Evolutionary conservation across 129 eudicot species (phyloP).

Genomic region (Dittrichia graveolens): DNA sequence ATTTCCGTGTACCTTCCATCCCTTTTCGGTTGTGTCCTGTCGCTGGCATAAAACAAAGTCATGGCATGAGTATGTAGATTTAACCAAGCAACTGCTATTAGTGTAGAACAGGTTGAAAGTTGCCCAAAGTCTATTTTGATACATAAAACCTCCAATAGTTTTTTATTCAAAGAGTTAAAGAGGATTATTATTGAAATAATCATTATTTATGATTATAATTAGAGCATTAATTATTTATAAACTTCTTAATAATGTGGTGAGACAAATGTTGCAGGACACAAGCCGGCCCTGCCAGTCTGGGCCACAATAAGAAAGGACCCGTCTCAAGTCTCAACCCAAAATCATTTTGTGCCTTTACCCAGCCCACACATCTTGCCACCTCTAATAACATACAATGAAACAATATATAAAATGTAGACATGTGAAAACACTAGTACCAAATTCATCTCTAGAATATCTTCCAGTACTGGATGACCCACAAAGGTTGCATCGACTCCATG

Average conservation of each 20-base stretch:
- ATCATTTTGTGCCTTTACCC: neutral
- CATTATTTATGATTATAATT: too few species aligned
- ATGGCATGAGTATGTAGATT: slow-evolving; percentile 11
- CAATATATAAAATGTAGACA: neutral
- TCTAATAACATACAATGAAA: slow-evolving; percentile 7
- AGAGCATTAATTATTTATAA: too few species aligned
- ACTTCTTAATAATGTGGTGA: too few species aligned
- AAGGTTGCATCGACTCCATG: slow-evolving; percentile 79
- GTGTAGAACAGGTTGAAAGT: neutral
- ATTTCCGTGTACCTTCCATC: slow-evolving; percentile 59
- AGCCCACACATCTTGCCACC: neutral
- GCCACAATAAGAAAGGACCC: neutral
- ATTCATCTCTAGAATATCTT: slow-evolving; percentile 66
- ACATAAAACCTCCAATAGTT: too few species aligned
- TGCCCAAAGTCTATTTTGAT: too few species aligned
- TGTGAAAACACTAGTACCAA: slow-evolving; percentile 37
- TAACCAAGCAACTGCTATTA: neutral
- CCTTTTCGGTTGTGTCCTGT: slow-evolving; percentile 30
- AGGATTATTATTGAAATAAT: too few species aligned
- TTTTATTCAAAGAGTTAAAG: too few species aligned
- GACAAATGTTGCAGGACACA: too few species aligned
- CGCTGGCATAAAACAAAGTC: slow-evolving; percentile 38
- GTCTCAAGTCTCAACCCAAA: neutral
- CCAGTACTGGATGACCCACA: slow-evolving; percentile 93
- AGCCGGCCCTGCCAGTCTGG: too few species aligned